Evolutionary conservation across 2,329 filamentous ascomycete species (phyloP).

Genomic region (Cryphonectria japonica): DNA sequence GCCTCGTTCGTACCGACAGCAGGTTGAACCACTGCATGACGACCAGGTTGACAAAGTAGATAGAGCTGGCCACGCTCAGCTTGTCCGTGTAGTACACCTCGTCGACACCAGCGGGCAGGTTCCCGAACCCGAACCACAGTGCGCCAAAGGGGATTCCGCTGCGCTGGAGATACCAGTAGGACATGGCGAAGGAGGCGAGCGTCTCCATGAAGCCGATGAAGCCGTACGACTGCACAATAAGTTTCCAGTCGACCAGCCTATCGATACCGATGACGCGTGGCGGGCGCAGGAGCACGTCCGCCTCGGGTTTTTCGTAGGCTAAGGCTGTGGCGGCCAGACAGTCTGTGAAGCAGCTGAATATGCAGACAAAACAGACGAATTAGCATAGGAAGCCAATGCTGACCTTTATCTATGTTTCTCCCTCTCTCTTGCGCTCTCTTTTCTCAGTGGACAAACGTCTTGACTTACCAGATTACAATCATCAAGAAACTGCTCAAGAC

Average conservation of each 20-base stretch:
- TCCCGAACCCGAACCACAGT: constrained; percentile 71
- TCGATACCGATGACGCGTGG: constrained; percentile 72
- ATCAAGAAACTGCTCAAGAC: constrained; percentile 75
- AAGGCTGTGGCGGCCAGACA: constrained; percentile 73
- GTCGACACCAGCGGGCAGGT: constrained; percentile 52
- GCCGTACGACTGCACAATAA: constrained; percentile 74
- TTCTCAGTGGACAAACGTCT: background rate
- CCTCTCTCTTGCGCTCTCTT: background rate
- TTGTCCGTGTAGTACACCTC: constrained; percentile 57
- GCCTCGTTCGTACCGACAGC: constrained; percentile 68
- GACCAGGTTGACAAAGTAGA: constrained; percentile 81
- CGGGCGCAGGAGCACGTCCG: constrained; percentile 70
- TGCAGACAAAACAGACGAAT: background rate
- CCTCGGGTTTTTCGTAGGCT: constrained; percentile 77
- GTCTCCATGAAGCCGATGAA: constrained; percentile 70
- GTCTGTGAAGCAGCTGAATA: constrained; percentile 70
- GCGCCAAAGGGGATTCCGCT: constrained; percentile 66
- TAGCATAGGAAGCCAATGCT: background rate
- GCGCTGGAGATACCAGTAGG: constrained; percentile 67
- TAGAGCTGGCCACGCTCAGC: constrained; percentile 68
- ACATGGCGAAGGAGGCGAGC: constrained; percentile 63
- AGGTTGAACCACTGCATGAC: constrained; percentile 84
- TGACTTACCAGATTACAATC: constrained; percentile 62
- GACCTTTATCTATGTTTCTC: too few relatives aligned
- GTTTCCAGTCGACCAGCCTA: constrained; percentile 72